Evolutionary conservation across 1,284 basidiomycete genomes (phyloP), one percentile per base, ranked within the genome.

Genomic region (Volvariella surrecta): DNA sequence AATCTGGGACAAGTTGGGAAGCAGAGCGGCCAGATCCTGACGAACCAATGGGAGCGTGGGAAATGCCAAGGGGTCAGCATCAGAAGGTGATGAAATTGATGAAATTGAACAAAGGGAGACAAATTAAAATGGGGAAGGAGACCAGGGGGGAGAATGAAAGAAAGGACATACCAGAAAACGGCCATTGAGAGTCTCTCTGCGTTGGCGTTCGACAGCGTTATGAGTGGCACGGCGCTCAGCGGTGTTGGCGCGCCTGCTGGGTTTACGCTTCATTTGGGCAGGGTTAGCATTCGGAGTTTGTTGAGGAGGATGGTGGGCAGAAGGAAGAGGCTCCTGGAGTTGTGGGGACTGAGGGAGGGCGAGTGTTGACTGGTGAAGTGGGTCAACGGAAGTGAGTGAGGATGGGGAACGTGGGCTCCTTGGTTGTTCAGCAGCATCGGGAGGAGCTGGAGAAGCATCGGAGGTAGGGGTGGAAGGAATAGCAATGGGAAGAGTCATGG

Each of bases 151-250:
- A 37, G 54, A 48, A 28, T 28, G 24, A 28, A 28, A 28, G 6
- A 28, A 28, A 42, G 39, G 40, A 71, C 79, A 55, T 56, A 82
- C 86, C 54, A 93, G 68, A 70, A 96, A 96, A 49, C 91, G 78
- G 42, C 83, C 76, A 61, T 96, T 96, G 48, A 96, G 70, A 24
- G 88, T 92, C 69, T 96, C 93, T 46, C 92, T 73, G 42, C 93
- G 78, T 55, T 88, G 86, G 46, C 93, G 75, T 68, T 96, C 93
- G 47, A 95, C 89, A 22, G 93, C 93, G 58, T 97, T 97, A 68
- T 96, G 92, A 31, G 88, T 91, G 4, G 90, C 89, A 39, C 92
- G 74, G 60, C 91, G 86, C 62, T 95, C 93, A 48, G 92, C 92
- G 37, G 91, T 95, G 67, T 93, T 93, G 47, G 90, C 89, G 31